Evolutionary conservation across 2,329 filamentous ascomycete species (phyloP).

Genomic region (Fusarium verrucosum): DNA sequence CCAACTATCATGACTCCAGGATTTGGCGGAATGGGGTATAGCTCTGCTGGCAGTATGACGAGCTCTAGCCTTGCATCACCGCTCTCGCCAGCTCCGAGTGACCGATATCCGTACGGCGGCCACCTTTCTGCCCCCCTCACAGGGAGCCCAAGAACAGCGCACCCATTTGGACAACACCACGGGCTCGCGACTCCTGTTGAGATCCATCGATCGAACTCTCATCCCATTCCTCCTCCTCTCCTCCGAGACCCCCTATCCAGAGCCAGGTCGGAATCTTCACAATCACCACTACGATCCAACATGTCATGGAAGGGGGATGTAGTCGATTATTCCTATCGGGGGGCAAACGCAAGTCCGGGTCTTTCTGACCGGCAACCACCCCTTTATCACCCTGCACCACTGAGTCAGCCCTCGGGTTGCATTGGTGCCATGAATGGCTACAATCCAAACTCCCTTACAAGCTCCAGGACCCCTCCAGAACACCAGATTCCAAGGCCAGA

Average conservation of each 20-base stretch:
- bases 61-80: constrained; percentile 66
- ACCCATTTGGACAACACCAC: constrained; percentile 62
- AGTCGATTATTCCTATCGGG: constrained; percentile 66
- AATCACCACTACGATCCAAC: constrained; percentile 67
- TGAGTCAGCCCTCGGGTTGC: constrained; percentile 43
- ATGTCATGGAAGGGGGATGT: constrained; percentile 71
- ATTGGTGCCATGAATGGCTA: constrained; percentile 10
- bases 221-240: constrained; percentile 66
- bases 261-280: constrained; percentile 65
- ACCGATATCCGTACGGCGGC: constrained; percentile 63
- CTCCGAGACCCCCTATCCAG: constrained; percentile 66
- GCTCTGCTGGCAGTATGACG: constrained; percentile 60
- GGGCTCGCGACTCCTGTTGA: constrained; percentile 58
- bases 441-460: constrained; percentile 5
- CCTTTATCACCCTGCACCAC: constrained; percentile 61
- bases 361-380: constrained; percentile 59
- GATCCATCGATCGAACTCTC: constrained; percentile 56
- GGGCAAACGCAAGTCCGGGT: constrained; percentile 57
- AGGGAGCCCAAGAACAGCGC: constrained; percentile 59
- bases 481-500: constrained; percentile 5
- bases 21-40: constrained; percentile 73
- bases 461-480: constrained; percentile 9
- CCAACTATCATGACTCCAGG: constrained; percentile 73
- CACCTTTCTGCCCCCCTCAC: constrained; percentile 60
- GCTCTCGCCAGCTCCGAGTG: constrained; percentile 62